Percentiles rank a stretch among this genome's conserved stretches.
Conservation (phyloP, 2,329 filamentous ascomycete species). For the Hymenotorrendiella dingleyae region DNA sequence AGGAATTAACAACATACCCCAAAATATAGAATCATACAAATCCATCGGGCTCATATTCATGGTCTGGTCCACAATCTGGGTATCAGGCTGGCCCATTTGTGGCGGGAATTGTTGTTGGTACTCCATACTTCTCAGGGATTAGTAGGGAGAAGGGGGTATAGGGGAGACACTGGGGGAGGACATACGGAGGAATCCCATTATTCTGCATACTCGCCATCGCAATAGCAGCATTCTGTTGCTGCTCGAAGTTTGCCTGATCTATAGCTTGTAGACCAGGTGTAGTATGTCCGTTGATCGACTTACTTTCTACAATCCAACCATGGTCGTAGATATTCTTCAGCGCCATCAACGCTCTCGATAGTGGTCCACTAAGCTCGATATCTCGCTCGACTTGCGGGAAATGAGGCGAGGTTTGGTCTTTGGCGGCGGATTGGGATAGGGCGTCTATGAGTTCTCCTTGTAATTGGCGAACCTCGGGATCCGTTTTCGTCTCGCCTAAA, state of each 20-base stretch:
- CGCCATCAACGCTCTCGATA: constrained; percentile 55
- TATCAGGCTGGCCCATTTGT: constrained; percentile 31
- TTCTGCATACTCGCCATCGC: constrained; percentile 63
- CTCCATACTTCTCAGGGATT: constrained; percentile 28
- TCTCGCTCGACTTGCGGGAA: constrained; percentile 25
- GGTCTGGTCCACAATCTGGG: constrained; percentile 46
- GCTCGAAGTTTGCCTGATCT: constrained; percentile 29
- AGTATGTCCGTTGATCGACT: constrained; percentile 8
- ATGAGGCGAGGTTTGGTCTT: constrained; percentile 38
- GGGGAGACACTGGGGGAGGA: neutral
- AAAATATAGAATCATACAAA: constrained; percentile 62
- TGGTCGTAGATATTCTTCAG: constrained; percentile 63
- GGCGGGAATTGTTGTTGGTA: constrained; percentile 35
- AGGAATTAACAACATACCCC: constrained; percentile 39
- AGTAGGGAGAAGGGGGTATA: neutral
- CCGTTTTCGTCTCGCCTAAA: constrained; percentile 55
- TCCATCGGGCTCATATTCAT: constrained; percentile 62
- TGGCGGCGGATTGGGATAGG: constrained; percentile 57
- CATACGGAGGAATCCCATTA: constrained; percentile 35
- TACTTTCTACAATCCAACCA: constrained; percentile 47
- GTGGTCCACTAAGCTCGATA: constrained; percentile 40
- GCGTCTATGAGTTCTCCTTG: constrained; percentile 60
- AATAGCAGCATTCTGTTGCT: constrained; percentile 53
- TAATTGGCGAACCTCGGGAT: constrained; percentile 56
- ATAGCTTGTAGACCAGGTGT: constrained; percentile 12